These are phyloP conservation scores for Alternaria angustiovoidea DNA, from an alignment of 2,329 filamentous ascomycete genomes.

Conservation along the genomic window DNA sequence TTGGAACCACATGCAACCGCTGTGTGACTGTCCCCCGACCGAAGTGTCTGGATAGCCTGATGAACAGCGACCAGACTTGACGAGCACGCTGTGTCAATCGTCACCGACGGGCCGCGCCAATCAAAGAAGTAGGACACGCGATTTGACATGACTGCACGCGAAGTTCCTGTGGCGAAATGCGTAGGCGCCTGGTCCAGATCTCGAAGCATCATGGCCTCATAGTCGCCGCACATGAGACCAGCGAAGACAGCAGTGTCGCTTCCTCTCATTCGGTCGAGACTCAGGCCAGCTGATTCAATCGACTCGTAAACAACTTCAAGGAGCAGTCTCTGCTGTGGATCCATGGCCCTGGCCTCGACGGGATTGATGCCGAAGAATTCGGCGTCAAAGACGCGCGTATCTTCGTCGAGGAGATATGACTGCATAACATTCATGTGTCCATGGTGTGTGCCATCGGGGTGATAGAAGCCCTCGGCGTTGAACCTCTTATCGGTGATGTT, in stretches of 20 bases:
- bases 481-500: constrained; percentile 41
- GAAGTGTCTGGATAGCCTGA: constrained; percentile 22
- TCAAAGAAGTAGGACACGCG: constrained; percentile 51
- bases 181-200: constrained; percentile 23
- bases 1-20: constrained; percentile 27
- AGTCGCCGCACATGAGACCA: constrained; percentile 35
- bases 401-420: background rate
- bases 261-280: constrained; percentile 1
- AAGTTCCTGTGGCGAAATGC: constrained; percentile 36
- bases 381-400: constrained; percentile 13
- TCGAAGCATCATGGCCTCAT: constrained; percentile 32
- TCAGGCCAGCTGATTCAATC: constrained; percentile 18
- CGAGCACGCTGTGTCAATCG: constrained; percentile 52
- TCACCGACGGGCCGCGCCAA: constrained; percentile 47
- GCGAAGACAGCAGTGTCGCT: constrained; percentile 22
- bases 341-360: constrained; percentile 28
- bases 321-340: constrained; percentile 31
- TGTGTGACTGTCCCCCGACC: constrained; percentile 22
- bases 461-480: constrained; percentile 33
- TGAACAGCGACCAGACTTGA: constrained; percentile 43
- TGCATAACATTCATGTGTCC: constrained; percentile 40
- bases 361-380: constrained; percentile 30
- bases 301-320: constrained; percentile 31
- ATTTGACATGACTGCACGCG: constrained; percentile 43
- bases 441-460: constrained; percentile 37